Evolutionary conservation across 106 monocot species (phyloP), one percentile per base, ranked within the genome.

Genomic region (Acorus gramineus): DNA sequence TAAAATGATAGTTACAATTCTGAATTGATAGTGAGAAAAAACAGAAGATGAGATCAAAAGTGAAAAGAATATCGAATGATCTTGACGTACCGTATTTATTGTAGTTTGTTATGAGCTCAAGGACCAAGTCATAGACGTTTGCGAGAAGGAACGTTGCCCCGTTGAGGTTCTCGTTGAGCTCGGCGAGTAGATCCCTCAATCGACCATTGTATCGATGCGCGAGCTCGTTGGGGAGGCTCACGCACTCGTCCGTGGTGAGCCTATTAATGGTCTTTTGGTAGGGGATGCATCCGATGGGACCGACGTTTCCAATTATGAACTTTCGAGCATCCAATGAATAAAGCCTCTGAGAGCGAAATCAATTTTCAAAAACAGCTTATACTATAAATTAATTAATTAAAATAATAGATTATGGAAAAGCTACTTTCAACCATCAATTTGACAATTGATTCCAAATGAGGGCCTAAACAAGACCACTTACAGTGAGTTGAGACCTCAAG

Each of bases 211-310:
- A 94, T 9, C 67, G 71, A 46, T 42, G 2, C 0, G 93, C 93
- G 4, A 94, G 80, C 49, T 80, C 60, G 59, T 94, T 84, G 0
- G 93, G 89, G 8, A 89, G 55, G 52, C 72, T 80, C 2, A 79
- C 89, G 46, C 93, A 94, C 54, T 94, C 77, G 14, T 48, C 55
- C 61, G 72, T 69, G 1, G 53, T 61, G 2, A 84, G 3, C 42
- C 61, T 62, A 54, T 89, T 94, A 3, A 94, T 86, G 4, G 84
- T 78, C 68, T 84, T 86, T 65, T 94, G 93, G 53, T 94, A 94
- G 0, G 93, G 93, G 12, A 94, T 89, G 84, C 93, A 94, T 1
- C 93, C 93, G 9, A 94, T 74, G 0, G 93, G 93, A 2, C 93
- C 93, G 0, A 94, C 86, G 46, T 89, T 94, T 10, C 77, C 89